Percentiles rank a stretch among this genome's conserved stretches.
Conservation (phyloP, 306 rosid genomes). For the Pyrus pyrifolia region DNA sequence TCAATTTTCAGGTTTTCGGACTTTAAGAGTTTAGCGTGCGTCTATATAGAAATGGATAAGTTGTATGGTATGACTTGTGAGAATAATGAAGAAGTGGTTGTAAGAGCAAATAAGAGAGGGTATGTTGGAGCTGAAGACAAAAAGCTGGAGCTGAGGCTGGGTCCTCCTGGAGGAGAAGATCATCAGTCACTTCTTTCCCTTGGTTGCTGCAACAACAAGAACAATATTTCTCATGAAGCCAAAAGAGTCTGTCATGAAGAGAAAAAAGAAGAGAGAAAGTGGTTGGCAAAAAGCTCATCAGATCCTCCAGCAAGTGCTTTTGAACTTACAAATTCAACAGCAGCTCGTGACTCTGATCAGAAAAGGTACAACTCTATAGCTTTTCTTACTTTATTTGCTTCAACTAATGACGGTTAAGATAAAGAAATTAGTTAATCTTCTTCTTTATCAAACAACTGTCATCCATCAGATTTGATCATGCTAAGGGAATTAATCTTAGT, state of each 20-base stretch:
- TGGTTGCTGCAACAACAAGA: neutral
- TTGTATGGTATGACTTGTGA: conserved; percentile 11
- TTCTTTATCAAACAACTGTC: neutral
- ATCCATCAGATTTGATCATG: neutral
- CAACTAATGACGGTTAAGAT: neutral
- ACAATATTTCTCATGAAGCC: conserved; percentile 5
- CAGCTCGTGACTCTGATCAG: conserved; percentile 43
- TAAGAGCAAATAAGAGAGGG: conserved; percentile 21
- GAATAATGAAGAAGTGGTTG: conserved; percentile 2
- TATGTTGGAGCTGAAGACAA: conserved; percentile 19
- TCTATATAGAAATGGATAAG: conserved; percentile 3
- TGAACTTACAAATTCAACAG: conserved; percentile 30
- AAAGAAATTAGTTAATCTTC: too few relatives aligned
- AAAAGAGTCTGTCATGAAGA: conserved; percentile 1
- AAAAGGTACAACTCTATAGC: conserved; percentile 41
- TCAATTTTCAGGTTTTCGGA: neutral
- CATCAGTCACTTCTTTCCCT: conserved; percentile 12
- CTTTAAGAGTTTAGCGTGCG: neutral
- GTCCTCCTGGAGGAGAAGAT: conserved; percentile 34
- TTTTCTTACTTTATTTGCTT: conserved; percentile 2
- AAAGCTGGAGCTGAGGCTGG: conserved; percentile 37
- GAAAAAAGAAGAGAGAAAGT: conserved; percentile 8
- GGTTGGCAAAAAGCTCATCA: conserved; percentile 15
- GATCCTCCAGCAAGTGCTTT: conserved; percentile 18
- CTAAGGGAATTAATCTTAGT: neutral